Percentiles rank a stretch among this genome's conserved stretches.
Conservation (phyloP, 148 eudicot genomes). For the Rhododendron simsii region DNA sequence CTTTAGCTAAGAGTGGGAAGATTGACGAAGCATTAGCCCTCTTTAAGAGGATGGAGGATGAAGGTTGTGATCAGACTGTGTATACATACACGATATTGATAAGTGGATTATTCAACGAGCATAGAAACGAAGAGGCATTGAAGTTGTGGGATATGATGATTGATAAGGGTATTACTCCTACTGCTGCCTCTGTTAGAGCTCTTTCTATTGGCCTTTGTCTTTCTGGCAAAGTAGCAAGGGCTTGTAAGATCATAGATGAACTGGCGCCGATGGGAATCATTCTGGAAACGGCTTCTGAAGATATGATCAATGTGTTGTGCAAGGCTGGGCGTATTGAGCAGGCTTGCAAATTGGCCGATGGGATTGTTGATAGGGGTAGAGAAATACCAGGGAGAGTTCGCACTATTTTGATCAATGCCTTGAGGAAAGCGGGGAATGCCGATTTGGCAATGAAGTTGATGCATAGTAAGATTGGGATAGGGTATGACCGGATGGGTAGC, state of each 20-base stretch:
- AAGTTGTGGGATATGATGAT: conserved; percentile 89
- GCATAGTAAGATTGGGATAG: conserved; percentile 96
- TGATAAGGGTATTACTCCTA: conserved; percentile 87
- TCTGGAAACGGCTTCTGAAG: conserved; percentile 80
- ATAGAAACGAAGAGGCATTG: conserved; percentile 84
- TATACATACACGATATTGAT: conserved; percentile 89
- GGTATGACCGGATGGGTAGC: conserved; percentile 85
- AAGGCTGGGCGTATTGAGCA: conserved; percentile 78
- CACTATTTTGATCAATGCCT: conserved; percentile 74
- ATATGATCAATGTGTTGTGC: conserved; percentile 83
- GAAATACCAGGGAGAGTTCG: conserved; percentile 95
- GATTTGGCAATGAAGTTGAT: conserved; percentile 87
- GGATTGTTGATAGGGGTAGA: conserved; percentile 80
- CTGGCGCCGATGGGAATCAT: conserved; percentile 93
- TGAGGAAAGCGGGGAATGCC: conserved; percentile 84
- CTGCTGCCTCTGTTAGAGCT: conserved; percentile 79
- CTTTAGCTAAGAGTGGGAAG: conserved; percentile 53
- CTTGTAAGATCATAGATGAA: conserved; percentile 88
- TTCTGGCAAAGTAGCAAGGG: conserved; percentile 83
- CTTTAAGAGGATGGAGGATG: conserved; percentile 67
- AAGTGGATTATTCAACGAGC: conserved; percentile 62
- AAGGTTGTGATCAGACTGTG: conserved; percentile 91
- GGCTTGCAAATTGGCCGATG: conserved; percentile 97
- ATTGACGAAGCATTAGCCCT: conserved; percentile 64
- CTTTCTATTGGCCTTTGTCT: conserved; percentile 88